Evolutionary conservation across 495 filamentous ascomycete genomes (phyloP), one percentile per base, ranked within the genome.

Genomic region (Lepraria neglecta): DNA sequence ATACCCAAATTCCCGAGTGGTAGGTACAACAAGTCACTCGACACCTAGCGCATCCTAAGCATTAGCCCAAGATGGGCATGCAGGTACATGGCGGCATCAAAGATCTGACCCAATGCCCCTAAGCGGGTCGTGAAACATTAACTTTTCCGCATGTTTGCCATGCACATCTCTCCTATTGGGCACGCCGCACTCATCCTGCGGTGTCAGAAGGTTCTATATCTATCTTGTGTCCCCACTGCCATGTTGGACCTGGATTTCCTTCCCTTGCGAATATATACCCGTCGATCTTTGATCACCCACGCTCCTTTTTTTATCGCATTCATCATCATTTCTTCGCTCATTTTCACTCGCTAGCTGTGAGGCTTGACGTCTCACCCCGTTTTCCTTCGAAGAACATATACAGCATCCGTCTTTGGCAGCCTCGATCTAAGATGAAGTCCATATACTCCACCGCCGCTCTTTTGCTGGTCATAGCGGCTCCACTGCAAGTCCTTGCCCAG

Each of bases 331-430:
- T 7, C 12, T 52, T 52, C 15, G 48, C 31, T 52, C 48, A 52
- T 31, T 52, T 52, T 17, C 28, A 14, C 27, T 28, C 28, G n/a
- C 17, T 31, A 27, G 0, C 31, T 5, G 15, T 7, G 28, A 6
- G 48, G 48, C 48, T 52, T 52, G 48, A 52, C 48, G 48, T 33
- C 48, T 52, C 48, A 31, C 48, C 28, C 27, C 28, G 15, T 30
- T 51, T 31, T 31, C 48, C 28, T 52, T 52, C 4, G 11, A 11
- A 52, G 15, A 31, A 15, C 10, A n/a, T 38, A 19, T 31, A 15
- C 24, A 31, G 27, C 24, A 15, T 31, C n/a, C 31, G 31, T 31
- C 28, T 31, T 6, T n/a, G 28, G 17, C 11, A 15, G 48, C 48
- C 28, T 52, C 31, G 12, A 38, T 38, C 31, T 4, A 52, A 19